phyloP scores from a whole-genome alignment of 352 stramenopile species.

The Discostella stelligera region DNA sequence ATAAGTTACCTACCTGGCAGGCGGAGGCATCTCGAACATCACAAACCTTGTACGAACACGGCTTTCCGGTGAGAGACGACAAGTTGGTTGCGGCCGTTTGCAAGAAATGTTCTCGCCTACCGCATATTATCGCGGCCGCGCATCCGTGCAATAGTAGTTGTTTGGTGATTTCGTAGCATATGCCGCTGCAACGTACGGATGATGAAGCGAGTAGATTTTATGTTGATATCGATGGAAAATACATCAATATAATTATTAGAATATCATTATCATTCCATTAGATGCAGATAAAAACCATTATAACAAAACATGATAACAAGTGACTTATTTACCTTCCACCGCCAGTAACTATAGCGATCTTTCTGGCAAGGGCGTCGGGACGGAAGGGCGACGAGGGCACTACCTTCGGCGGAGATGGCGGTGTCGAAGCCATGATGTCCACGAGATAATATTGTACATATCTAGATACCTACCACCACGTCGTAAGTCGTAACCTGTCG shows the following conservation, averaged over 20 bases:
- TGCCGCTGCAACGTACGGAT: constrained; percentile 61
- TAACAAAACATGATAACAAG: too few relatives aligned
- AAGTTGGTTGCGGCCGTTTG: constrained; percentile 85
- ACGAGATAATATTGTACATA: too few relatives aligned
- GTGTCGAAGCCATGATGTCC: background rate
- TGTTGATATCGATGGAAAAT: background rate
- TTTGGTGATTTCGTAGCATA: constrained; percentile 92
- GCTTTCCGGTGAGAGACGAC: constrained; percentile 39
- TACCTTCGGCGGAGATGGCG: background rate
- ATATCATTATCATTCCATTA: background rate
- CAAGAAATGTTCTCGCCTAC: constrained; percentile 88
- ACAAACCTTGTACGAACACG: constrained; percentile 61
- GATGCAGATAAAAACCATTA: background rate
- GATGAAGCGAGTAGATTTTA: too few relatives aligned
- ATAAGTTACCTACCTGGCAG: constrained; percentile 62
- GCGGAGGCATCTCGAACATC: constrained; percentile 88
- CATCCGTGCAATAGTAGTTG: constrained; percentile 90
- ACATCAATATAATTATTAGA: background rate
- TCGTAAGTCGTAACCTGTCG: too few relatives aligned
- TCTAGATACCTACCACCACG: too few relatives aligned
- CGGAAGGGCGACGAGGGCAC: constrained; percentile 49
- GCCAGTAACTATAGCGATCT: constrained; percentile 90
- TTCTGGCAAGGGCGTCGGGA: constrained; percentile 59
- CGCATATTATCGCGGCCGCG: constrained; percentile 90
- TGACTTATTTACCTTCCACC: constrained; percentile 83